Evolutionary conservation across 306 rosid species (phyloP).

Genomic region (Astragalus membranaceus): DNA sequence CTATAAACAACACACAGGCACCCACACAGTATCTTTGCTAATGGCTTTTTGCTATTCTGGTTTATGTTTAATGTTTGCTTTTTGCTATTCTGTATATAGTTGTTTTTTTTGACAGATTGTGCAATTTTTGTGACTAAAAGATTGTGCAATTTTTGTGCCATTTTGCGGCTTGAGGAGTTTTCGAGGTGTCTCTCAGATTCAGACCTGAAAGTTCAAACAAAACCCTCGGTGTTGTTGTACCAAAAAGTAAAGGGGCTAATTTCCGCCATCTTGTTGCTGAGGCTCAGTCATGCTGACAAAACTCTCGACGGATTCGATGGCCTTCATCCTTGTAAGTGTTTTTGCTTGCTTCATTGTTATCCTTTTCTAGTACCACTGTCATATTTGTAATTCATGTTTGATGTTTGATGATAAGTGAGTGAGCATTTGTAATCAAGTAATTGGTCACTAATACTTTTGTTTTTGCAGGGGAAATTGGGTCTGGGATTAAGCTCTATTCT

Average conservation of each 20-base stretch:
- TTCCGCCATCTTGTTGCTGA: constrained; percentile 57
- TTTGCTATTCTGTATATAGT: too few species aligned
- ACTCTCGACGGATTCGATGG: too few species aligned
- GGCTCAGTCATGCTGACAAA: constrained; percentile 44
- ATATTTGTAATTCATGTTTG: not conserved
- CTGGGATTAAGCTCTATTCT: constrained; percentile 62
- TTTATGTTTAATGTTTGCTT: too few species aligned
- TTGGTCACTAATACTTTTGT: not conserved
- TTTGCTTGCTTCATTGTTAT: not conserved
- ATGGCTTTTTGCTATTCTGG: too few species aligned
- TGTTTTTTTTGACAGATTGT: too few species aligned
- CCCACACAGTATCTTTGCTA: not conserved
- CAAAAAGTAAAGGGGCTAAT: constrained; percentile 75
- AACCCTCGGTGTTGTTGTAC: constrained; percentile 37
- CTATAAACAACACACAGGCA: too few species aligned
- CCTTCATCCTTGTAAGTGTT: too few species aligned
- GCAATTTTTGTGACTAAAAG: too few species aligned
- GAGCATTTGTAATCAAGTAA: not conserved
- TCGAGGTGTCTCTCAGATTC: too few species aligned
- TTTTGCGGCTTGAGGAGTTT: too few species aligned
- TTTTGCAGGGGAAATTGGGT: constrained; percentile 50
- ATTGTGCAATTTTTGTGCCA: too few species aligned
- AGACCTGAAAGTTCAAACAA: too few species aligned
- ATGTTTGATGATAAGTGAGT: not conserved
- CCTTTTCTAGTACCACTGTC: not conserved